A percentile compares a stretch with the other conserved stretches of the same genome.
These are phyloP conservation scores for Pistacia atlantica DNA, from an alignment of 345 rosid species.

Conservation along the genomic window DNA sequence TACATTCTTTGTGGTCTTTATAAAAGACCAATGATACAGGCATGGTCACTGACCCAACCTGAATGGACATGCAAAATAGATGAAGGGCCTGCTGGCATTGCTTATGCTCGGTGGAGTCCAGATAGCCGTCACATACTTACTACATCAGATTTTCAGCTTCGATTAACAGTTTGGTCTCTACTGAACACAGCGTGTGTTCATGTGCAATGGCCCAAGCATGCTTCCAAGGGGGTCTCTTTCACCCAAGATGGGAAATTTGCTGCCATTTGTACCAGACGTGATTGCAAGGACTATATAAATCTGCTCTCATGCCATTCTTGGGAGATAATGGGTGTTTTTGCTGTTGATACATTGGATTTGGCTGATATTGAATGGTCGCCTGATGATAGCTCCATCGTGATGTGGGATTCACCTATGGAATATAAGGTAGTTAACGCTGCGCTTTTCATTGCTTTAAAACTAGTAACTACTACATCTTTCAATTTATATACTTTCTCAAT, in stretches of 20 bases:
- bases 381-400: slow-evolving; percentile 81
- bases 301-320: slow-evolving; percentile 84
- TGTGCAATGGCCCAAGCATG: slow-evolving; percentile 95
- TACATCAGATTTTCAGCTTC: slow-evolving; percentile 84
- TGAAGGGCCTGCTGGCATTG: slow-evolving; percentile 95
- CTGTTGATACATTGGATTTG: slow-evolving; percentile 85
- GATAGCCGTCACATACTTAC: slow-evolving; percentile 97
- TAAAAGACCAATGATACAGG: slow-evolving; percentile 92
- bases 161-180: slow-evolving; percentile 90
- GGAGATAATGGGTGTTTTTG: slow-evolving; percentile 95
- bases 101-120: slow-evolving; percentile 98
- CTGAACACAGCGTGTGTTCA: slow-evolving; percentile 96
- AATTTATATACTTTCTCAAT: not conserved
- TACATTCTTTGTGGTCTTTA: slow-evolving; percentile 93
- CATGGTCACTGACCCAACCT: slow-evolving; percentile 88
- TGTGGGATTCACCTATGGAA: slow-evolving; percentile 94
- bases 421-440: slow-evolving; percentile 54
- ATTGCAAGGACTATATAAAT: slow-evolving; percentile 90
- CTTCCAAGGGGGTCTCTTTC: slow-evolving; percentile 79
- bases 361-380: slow-evolving; percentile 98
- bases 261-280: slow-evolving; percentile 86
- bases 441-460: not conserved
- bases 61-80: slow-evolving; percentile 99
- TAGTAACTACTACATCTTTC: not conserved
- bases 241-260: slow-evolving; percentile 91